phyloP scores from a whole-genome alignment of 768 basidiomycete species.

The Baorangia bicolor region DNA sequence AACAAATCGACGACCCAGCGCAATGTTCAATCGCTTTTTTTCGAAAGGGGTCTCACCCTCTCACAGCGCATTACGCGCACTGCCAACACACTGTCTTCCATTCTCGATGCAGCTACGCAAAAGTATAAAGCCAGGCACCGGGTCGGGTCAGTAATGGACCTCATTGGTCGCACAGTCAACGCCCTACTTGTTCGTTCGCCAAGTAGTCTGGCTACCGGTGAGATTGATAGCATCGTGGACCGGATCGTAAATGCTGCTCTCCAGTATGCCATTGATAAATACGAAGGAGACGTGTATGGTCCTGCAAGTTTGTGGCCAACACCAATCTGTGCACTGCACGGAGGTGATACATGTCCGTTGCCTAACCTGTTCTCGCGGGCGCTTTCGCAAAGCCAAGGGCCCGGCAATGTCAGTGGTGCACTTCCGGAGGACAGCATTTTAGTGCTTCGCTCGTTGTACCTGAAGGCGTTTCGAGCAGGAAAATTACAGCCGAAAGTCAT shows the following conservation, averaged over 20 bases:
- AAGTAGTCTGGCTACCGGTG: slow-evolving; percentile 52
- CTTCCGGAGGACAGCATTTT: slow-evolving; percentile 16
- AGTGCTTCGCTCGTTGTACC: slow-evolving; percentile 49
- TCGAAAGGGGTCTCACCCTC: slow-evolving; percentile 55
- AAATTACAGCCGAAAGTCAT: slow-evolving; percentile 53
- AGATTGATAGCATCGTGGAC: slow-evolving; percentile 64
- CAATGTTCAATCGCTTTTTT: slow-evolving; percentile 62
- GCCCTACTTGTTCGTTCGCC: slow-evolving; percentile 52
- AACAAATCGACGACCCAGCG: slow-evolving; percentile 47
- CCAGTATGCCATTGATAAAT: slow-evolving; percentile 72
- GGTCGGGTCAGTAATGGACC: slow-evolving; percentile 71
- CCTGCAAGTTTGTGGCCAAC: slow-evolving; percentile 51
- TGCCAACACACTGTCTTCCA: slow-evolving; percentile 53
- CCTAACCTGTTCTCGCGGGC: slow-evolving; percentile 51
- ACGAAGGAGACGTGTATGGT: slow-evolving; percentile 41
- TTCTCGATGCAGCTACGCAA: slow-evolving; percentile 49
- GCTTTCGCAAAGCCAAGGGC: slow-evolving; percentile 8
- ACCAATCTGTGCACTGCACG: slow-evolving; percentile 62
- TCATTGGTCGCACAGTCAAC: slow-evolving; percentile 68
- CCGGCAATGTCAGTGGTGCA: slow-evolving; percentile 20
- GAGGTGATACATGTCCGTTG: slow-evolving; percentile 53
- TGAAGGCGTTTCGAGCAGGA: slow-evolving; percentile 64
- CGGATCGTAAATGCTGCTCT: slow-evolving; percentile 71
- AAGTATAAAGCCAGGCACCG: slow-evolving; percentile 53
- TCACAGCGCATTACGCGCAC: slow-evolving; percentile 67